Percentiles rank a stretch among this genome's conserved stretches.
Conservation (phyloP, 352 stramenopile genomes). For the Phytophthora brassicae region DNA sequence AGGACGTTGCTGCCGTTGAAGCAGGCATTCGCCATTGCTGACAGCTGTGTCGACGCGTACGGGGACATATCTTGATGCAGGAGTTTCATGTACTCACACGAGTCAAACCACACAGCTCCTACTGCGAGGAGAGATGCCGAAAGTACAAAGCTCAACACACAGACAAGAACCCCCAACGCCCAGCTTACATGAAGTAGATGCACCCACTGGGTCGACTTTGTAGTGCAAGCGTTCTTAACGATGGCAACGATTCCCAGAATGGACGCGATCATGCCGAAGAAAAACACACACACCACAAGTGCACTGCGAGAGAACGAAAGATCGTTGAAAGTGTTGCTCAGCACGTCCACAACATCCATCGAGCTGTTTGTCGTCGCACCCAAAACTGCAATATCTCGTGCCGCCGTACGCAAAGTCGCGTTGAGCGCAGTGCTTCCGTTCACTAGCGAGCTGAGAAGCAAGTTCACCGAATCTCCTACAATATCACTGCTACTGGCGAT, state of each 20-base stretch:
- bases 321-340: slow-evolving; percentile 68
- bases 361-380: slow-evolving; percentile 59
- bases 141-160: slow-evolving; percentile 78
- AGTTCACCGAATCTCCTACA: slow-evolving; percentile 31
- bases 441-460: slow-evolving; percentile 52
- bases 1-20: slow-evolving; percentile 72
- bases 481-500: slow-evolving; percentile 27
- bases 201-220: slow-evolving; percentile 72
- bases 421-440: slow-evolving; percentile 40
- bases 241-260: slow-evolving; percentile 69
- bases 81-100: slow-evolving; percentile 84
- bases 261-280: slow-evolving; percentile 71
- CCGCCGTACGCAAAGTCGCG: slow-evolving; percentile 42
- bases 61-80: slow-evolving; percentile 70
- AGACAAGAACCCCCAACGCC: slow-evolving; percentile 70
- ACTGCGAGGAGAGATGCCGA: slow-evolving; percentile 72
- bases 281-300: slow-evolving; percentile 76
- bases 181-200: slow-evolving; percentile 80
- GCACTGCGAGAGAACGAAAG: slow-evolving; percentile 79
- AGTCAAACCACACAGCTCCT: slow-evolving; percentile 76
- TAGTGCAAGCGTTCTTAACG: slow-evolving; percentile 70
- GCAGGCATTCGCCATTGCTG: slow-evolving; percentile 64
- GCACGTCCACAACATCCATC: slow-evolving; percentile 52
- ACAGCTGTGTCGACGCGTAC: slow-evolving; percentile 65
- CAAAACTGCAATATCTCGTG: slow-evolving; percentile 50